A percentile compares a stretch with the other conserved stretches of the same genome.
phyloP scores from a whole-genome alignment of 305 asterid species.

The Rubia peregrina region DNA sequence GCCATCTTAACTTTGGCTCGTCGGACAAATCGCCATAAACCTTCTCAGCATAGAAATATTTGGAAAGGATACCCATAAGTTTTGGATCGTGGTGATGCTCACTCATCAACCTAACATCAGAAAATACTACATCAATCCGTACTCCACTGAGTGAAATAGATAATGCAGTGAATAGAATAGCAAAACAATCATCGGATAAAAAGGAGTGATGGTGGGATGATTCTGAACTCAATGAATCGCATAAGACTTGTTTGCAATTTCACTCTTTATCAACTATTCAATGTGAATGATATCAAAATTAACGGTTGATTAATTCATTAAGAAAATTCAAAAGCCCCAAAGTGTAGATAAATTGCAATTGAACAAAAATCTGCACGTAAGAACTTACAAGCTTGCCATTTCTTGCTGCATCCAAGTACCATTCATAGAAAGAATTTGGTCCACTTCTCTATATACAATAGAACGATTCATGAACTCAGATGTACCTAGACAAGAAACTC shows the following conservation, averaged over 20 bases:
- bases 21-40: constrained; percentile 59
- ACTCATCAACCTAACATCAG: constrained; percentile 41
- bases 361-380: not conserved
- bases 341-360: not conserved
- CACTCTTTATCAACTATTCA: not conserved
- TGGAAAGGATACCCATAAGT: constrained; percentile 33
- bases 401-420: constrained; percentile 60
- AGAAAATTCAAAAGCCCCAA: not conserved
- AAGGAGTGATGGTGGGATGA: not conserved
- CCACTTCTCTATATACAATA: constrained; percentile 20
- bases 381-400: constrained; percentile 48
- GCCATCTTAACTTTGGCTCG: constrained; percentile 48
- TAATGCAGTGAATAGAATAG: not conserved
- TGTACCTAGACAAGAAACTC: constrained; percentile 30
- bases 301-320: not conserved
- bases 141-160: not conserved
- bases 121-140: constrained; percentile 1
- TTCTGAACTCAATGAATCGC: constrained; percentile 30
- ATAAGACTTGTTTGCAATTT: not conserved
- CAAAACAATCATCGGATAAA: not conserved
- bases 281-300: not conserved
- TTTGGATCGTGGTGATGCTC: constrained; percentile 28
- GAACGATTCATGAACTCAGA: constrained; percentile 20
- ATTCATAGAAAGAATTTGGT: constrained; percentile 47
- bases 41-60: constrained; percentile 53